Base-by-base conservation (phyloP, 495 filamentous ascomycete species). In the Echria macrotheca region DNA sequence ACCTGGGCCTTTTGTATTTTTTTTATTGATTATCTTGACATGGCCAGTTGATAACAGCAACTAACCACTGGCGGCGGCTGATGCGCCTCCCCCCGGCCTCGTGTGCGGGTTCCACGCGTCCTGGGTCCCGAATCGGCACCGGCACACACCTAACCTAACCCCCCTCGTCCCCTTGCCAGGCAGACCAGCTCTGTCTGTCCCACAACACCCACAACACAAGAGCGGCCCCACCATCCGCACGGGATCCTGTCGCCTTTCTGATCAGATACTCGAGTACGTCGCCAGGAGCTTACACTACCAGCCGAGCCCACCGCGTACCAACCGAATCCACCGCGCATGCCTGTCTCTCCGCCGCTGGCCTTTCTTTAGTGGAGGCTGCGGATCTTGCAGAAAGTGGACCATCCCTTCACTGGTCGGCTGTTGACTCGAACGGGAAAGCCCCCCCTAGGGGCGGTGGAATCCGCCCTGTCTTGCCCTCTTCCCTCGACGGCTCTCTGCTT, bases 351-450 rank as follows among this genome's bases (percentile, higher is more conserved):
- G 7, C 25, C 15, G 33, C 25, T 11, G 19, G 17, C 18, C 12
- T 21, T 33, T 23, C 47, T 26, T 25, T 22, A 26, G 36, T 19
- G 37, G 24, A 50, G 21, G 14, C 15, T 19, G 37, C 38, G 37
- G 38, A 50, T 37, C 47, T 22, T 26, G 25, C 22, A 14, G 19
- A 11, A 28, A 37, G 48, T 44, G 48, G 48, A 51, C 40, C 38
- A 31, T 47, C 15, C 18, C 25, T 15, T 37, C 15, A 31, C 35
- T 8, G 37, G 25, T 50, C 44, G 43, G 58, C 44, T 51, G 43
- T 52, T 46, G 49, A 44, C 56, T 53, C 50, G 39, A 59, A 56
- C 56, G 46, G 55, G 50, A 45, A 52, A 53, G 45, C 39, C 29
- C 26, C 26, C 54, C n/a, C n/a, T n/a, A n/a, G 12, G 53, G 39